A percentile compares a stretch with the other conserved stretches of the same genome.
phyloP scores from a whole-genome alignment of 805 yeast genomes.

The Cyberlindnera nakhonratchasimensis region DNA sequence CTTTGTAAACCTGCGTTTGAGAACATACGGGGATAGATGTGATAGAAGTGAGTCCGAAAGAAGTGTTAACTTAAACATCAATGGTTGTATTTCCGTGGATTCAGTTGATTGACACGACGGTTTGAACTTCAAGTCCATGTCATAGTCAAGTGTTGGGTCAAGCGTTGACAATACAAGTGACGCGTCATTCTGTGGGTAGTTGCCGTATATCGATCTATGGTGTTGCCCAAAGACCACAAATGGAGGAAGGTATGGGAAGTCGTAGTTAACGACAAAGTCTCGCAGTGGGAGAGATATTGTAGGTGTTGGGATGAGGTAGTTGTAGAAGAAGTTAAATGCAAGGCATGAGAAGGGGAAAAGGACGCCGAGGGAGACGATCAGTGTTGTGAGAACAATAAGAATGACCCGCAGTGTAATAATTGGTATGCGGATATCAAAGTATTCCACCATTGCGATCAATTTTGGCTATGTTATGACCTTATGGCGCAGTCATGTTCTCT shows the following conservation, averaged over 20 bases:
- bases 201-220: constrained; percentile 15
- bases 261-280: constrained; percentile 23
- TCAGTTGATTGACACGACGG: constrained; percentile 2
- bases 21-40: constrained; percentile 11
- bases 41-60: constrained; percentile 17
- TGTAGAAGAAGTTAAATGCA: constrained; percentile 27
- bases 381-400: constrained; percentile 16
- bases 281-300: constrained; percentile 20
- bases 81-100: constrained; percentile 11
- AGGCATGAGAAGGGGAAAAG: constrained; percentile 24
- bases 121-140: constrained; percentile 20
- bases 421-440: constrained; percentile 23
- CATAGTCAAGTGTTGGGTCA: constrained; percentile 18
- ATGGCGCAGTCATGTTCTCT: neutral
- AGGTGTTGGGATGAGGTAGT: constrained; percentile 24
- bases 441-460: constrained; percentile 6
- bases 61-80: constrained; percentile 24
- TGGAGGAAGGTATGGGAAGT: constrained; percentile 20
- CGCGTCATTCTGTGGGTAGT: constrained; percentile 14
- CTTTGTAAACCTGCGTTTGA: constrained; percentile 9
- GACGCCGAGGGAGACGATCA: constrained; percentile 13
- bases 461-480: neutral
- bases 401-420: constrained; percentile 24
- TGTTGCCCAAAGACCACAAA: constrained; percentile 21
- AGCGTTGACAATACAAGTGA: neutral